Evolutionary conservation across 2,329 filamentous ascomycete genomes (phyloP).

Genomic region (Aspergillus sp.): DNA sequence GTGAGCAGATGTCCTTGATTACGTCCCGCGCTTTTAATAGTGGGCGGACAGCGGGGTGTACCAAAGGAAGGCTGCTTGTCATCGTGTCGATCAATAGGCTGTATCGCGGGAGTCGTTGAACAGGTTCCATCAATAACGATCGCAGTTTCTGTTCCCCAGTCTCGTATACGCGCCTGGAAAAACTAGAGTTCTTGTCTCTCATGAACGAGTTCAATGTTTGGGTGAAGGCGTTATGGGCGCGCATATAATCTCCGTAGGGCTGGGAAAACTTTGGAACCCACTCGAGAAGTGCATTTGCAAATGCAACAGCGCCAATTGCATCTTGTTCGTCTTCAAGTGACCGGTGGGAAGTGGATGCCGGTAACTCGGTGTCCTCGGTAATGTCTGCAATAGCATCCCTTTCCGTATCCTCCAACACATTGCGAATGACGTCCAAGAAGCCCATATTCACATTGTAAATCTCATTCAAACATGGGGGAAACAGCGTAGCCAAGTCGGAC

Average conservation of each 20-base stretch:
- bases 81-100: constrained; percentile 97
- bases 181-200: constrained; percentile 74
- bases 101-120: constrained; percentile 90
- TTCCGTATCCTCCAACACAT: constrained; percentile 79
- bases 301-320: constrained; percentile 72
- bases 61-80: constrained; percentile 76
- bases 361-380: constrained; percentile 55
- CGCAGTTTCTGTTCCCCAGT: constrained; percentile 88
- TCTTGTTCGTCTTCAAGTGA: constrained; percentile 55
- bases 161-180: constrained; percentile 75
- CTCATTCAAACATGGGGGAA: constrained; percentile 74
- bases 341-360: constrained; percentile 49
- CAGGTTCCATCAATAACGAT: constrained; percentile 91
- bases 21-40: constrained; percentile 90
- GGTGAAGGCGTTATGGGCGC: constrained; percentile 82
- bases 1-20: constrained; percentile 93
- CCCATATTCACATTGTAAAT: constrained; percentile 80
- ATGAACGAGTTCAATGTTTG: constrained; percentile 76
- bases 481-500: constrained; percentile 71
- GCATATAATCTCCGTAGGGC: constrained; percentile 91
- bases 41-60: constrained; percentile 77
- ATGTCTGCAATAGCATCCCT: constrained; percentile 76
- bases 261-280: constrained; percentile 93
- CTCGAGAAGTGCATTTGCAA: constrained; percentile 79
- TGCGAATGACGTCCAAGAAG: constrained; percentile 75